Base-by-base conservation (phyloP, 1,284 basidiomycete genomes). In the Chiua sp. region DNA sequence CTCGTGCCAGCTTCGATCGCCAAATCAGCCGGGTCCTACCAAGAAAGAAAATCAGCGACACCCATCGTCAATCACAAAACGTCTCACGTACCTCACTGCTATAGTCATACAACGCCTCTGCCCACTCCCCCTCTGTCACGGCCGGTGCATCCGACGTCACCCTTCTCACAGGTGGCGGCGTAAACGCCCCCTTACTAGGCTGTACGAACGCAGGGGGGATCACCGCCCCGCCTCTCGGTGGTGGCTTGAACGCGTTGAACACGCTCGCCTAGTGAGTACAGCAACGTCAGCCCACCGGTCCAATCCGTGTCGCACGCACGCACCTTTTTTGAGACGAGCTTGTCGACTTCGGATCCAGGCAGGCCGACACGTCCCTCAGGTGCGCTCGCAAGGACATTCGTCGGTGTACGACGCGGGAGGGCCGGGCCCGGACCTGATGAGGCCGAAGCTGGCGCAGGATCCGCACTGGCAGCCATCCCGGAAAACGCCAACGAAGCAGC, bases 41-140 rank as follows among this genome's bases (percentile, higher is more conserved):
- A 47, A 20, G 47, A 26, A 23, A 53, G 39, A 61, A 23, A n/a
- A 37, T 5, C 37, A 7, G 7, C 16, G 8, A 10, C 16, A 3
- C 18, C 13, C 37, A 18, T 18, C 37, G 37, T 39, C 22, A 10
- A 47, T 47, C 52, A 52, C 35, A 37, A 51, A 35, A 23, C 12
- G 22, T 13, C 33, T 49, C 13, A 56, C 82, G 54, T 63, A 92
- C 91, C 65, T 79, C 77, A 58, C 89, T 87, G 47, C 77, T 76
- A 74, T 91, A 93, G 62, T 91, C 90, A 69, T 93, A 93, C 72
- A 92, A 64, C 6, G 80, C 90, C 67, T 92, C 87, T 15, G 84
- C 91, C 90, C 90, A 92, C 62, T 91, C 88, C 13, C 88, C 90
- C 35, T 79, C 78, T 39, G 75, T 70, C 49, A 70, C 69, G 13